Conservation (phyloP, 1,284 basidiomycete genomes). For the Malassezia obtusa region DNA sequence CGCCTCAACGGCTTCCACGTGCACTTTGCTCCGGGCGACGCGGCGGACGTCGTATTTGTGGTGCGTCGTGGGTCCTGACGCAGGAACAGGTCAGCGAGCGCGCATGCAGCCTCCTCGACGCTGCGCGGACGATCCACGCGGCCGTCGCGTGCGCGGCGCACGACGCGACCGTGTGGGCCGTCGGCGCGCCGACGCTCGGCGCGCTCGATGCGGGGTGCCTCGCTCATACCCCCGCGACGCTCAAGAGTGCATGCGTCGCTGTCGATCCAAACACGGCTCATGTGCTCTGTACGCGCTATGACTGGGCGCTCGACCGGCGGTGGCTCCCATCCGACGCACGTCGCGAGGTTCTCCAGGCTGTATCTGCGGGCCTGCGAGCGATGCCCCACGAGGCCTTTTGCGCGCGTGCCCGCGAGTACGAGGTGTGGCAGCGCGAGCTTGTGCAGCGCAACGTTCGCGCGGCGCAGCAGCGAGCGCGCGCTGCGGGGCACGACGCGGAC, state of each 20-base stretch:
- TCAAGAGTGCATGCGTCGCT: conserved; percentile 1
- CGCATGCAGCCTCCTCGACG: not conserved
- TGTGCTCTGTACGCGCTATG: not conserved
- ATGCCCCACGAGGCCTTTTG: not conserved
- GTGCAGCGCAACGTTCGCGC: conserved; percentile 1
- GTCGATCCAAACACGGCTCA: conserved; percentile 2
- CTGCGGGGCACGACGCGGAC: not conserved
- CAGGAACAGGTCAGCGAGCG: conserved; percentile 2
- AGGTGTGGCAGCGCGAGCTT: conserved; percentile 6
- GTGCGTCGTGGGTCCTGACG: not conserved
- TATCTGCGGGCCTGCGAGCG: not conserved
- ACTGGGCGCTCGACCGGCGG: not conserved
- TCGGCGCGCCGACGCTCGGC: not conserved
- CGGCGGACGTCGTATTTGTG: conserved; percentile 2
- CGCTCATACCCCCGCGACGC: not conserved
- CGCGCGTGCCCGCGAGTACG: conserved; percentile 1
- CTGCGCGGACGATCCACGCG: not conserved
- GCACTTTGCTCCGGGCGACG: not conserved
- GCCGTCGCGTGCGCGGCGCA: not conserved
- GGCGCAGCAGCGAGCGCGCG: not conserved
- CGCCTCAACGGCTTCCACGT: not conserved
- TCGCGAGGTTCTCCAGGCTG: not conserved
- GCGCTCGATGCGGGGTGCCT: not conserved
- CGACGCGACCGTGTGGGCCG: not conserved
- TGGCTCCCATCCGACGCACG: not conserved